These are phyloP conservation scores for Lachancea thermotolerans DNA, from an alignment of 805 yeast species.

Conservation along the genomic window DNA sequence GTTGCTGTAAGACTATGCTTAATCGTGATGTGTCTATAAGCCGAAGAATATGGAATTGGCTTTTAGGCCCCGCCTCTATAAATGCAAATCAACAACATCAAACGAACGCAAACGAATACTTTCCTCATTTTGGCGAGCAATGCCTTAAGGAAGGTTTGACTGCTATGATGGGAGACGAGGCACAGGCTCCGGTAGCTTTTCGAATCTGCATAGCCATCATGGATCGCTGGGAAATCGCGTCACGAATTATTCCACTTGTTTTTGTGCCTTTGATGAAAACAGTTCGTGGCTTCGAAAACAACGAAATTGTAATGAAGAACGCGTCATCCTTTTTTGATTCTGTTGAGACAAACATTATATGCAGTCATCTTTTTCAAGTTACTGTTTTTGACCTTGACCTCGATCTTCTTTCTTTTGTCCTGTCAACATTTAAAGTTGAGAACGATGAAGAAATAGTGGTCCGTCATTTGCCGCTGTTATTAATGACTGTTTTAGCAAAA, in stretches of 20 bases:
- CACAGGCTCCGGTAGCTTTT: conserved; percentile 41
- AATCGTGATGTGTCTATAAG: conserved; percentile 91
- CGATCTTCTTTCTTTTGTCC: conserved; percentile 50
- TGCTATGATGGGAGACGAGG: conserved; percentile 35
- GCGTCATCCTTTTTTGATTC: conserved; percentile 76
- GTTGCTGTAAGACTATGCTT: conserved; percentile 62
- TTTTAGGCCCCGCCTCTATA: conserved; percentile 59
- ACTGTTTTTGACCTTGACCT: conserved; percentile 31
- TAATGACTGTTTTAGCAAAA: conserved; percentile 41
- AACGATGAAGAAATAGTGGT: conserved; percentile 82
- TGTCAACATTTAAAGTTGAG: conserved; percentile 56
- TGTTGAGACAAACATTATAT: conserved; percentile 72
- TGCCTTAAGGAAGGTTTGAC: conserved; percentile 49
- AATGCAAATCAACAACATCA: conserved; percentile 34
- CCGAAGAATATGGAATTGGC: conserved; percentile 89
- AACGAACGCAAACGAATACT: conserved; percentile 38
- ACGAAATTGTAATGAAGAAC: conserved; percentile 40
- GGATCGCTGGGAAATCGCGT: conserved; percentile 95
- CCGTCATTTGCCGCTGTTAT: conserved; percentile 66
- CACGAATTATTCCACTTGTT: conserved; percentile 59
- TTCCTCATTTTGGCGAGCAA: conserved; percentile 48
- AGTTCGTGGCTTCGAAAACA: conserved; percentile 32
- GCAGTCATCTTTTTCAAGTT: conserved; percentile 52
- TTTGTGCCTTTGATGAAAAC: conserved; percentile 58
- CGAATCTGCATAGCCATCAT: conserved; percentile 64